Evolutionary conservation across 805 yeast species (phyloP).

Genomic region (Teunomyces gatunensis): DNA sequence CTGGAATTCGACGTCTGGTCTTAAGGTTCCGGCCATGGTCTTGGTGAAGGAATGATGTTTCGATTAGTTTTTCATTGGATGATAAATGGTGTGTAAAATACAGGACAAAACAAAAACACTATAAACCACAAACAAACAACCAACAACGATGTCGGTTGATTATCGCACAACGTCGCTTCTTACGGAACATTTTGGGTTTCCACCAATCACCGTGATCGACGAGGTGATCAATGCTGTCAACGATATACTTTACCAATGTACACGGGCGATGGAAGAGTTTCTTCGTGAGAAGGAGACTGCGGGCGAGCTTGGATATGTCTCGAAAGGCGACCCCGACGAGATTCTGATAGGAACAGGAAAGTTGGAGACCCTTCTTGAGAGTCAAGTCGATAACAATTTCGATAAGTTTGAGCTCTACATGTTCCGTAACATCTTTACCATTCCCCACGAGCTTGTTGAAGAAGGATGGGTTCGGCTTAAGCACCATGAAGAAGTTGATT

Average conservation of each 20-base stretch:
- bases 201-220: constrained; percentile 79
- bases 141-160: constrained; percentile 15
- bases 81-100: neutral
- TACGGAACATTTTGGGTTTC: constrained; percentile 83
- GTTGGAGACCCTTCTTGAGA: constrained; percentile 72
- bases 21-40: constrained; percentile 42
- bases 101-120: neutral
- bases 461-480: constrained; percentile 65
- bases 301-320: constrained; percentile 16
- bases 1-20: constrained; percentile 42
- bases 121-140: no score
- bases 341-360: constrained; percentile 77
- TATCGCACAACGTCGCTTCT: constrained; percentile 44
- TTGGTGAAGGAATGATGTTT: neutral
- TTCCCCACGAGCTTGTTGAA: constrained; percentile 63
- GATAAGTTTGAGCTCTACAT: constrained; percentile 85
- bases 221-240: constrained; percentile 87
- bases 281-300: constrained; percentile 31
- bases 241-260: constrained; percentile 77
- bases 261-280: constrained; percentile 72
- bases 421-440: constrained; percentile 67
- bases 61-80: constrained; percentile 8
- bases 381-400: constrained; percentile 74
- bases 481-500: constrained; percentile 61
- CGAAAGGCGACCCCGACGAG: constrained; percentile 38